These are phyloP conservation scores for Venturia pyrina DNA, from an alignment of 2,329 filamentous ascomycete genomes.

Conservation along the genomic window DNA sequence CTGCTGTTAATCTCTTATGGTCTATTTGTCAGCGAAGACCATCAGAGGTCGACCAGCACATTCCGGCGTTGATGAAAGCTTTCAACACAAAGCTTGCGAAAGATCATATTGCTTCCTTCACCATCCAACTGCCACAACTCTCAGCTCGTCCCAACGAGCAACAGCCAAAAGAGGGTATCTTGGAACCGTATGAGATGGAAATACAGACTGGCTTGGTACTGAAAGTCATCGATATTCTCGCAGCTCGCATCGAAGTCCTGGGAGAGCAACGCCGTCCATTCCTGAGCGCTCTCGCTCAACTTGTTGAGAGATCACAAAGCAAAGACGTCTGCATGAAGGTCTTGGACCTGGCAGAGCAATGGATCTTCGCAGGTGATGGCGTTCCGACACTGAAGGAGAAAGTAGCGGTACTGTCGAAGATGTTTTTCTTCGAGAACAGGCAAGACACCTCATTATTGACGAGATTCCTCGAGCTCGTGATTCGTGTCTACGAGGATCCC, in stretches of 20 bases:
- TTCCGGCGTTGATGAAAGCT: conserved; percentile 81
- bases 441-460: conserved; percentile 74
- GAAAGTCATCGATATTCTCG: conserved; percentile 89
- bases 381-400: conserved; percentile 98
- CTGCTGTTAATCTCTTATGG: conserved; percentile 89
- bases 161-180: conserved; percentile 36
- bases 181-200: conserved; percentile 64
- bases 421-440: conserved; percentile 88
- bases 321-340: conserved; percentile 84
- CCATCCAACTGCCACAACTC: conserved; percentile 40
- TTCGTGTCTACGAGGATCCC: conserved; percentile 94
- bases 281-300: conserved; percentile 83
- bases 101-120: conserved; percentile 75
- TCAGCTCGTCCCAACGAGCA: conserved; percentile 23
- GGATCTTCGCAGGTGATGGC: conserved; percentile 93
- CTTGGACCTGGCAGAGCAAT: conserved; percentile 82
- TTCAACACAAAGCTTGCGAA: conserved; percentile 82
- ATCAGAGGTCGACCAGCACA: conserved; percentile 80
- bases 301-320: conserved; percentile 91
- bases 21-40: conserved; percentile 78
- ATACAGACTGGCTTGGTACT: conserved; percentile 87
- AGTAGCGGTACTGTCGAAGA: conserved; percentile 97
- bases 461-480: conserved; percentile 91
- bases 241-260: conserved; percentile 82
- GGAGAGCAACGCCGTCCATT: conserved; percentile 88